These are phyloP conservation scores for Quercus variabilis DNA, from an alignment of 306 rosid genomes.

Conservation along the genomic window DNA sequence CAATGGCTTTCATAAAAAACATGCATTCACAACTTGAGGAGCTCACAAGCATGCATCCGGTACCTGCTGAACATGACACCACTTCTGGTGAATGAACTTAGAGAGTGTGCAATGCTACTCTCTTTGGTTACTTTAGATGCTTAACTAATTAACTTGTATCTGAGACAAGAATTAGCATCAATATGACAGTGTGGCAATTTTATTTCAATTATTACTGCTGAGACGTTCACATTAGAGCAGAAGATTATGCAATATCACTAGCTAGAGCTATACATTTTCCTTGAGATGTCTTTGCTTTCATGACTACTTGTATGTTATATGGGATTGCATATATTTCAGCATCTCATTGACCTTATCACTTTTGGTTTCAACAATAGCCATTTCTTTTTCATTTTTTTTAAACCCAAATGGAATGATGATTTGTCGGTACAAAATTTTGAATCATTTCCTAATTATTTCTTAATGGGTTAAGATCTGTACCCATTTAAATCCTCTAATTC, in stretches of 20 bases:
- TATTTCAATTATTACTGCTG: background rate
- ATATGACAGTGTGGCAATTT: background rate
- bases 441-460: too few species aligned
- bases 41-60: slow-evolving; percentile 22
- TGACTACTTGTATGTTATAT: background rate
- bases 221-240: background rate
- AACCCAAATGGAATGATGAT: too few species aligned
- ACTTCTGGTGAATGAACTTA: background rate
- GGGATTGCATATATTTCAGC: background rate
- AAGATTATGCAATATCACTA: background rate
- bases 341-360: background rate
- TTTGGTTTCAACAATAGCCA: too few species aligned
- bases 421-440: too few species aligned
- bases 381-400: too few species aligned
- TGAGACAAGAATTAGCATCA: background rate
- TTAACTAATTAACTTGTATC: background rate
- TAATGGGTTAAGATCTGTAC: too few species aligned
- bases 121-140: background rate
- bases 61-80: slow-evolving; percentile 20
- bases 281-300: background rate
- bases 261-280: background rate
- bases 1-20: slow-evolving; percentile 67
- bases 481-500: too few species aligned
- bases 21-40: slow-evolving; percentile 77
- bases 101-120: background rate